These are phyloP conservation scores for Metschnikowia arizonensis DNA, from an alignment of 805 yeast genomes.

Conservation along the genomic window DNA sequence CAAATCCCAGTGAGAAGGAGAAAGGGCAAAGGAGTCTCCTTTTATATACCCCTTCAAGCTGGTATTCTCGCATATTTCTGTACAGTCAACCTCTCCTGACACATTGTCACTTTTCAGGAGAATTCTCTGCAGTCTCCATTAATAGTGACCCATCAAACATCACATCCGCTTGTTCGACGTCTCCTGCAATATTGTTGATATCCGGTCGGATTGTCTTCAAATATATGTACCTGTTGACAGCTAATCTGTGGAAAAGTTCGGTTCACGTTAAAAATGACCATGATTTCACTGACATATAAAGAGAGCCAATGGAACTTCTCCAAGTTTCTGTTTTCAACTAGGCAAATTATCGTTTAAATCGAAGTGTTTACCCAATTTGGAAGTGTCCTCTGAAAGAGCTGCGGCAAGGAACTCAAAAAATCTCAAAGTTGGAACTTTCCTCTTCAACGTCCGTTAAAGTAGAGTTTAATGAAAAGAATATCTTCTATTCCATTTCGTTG, in stretches of 20 bases:
- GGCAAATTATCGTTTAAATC: slow-evolving; percentile 53
- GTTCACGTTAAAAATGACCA: slow-evolving; percentile 47
- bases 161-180: slow-evolving; percentile 50
- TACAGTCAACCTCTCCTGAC: slow-evolving; percentile 28
- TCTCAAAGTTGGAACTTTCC: slow-evolving; percentile 36
- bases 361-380: slow-evolving; percentile 46
- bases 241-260: slow-evolving; percentile 50
- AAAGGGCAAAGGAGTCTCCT: too few relatives aligned
- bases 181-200: slow-evolving; percentile 21
- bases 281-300: slow-evolving; percentile 51
- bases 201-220: slow-evolving; percentile 38
- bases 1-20: too few relatives aligned
- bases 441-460: slow-evolving; percentile 45
- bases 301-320: slow-evolving; percentile 43
- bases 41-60: too few relatives aligned
- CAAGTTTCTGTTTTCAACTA: slow-evolving; percentile 48
- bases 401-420: slow-evolving; percentile 50
- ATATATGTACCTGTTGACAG: slow-evolving; percentile 53
- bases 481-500: slow-evolving; percentile 31
- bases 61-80: too few relatives aligned
- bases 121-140: slow-evolving; percentile 69
- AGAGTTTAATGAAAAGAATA: slow-evolving; percentile 51
- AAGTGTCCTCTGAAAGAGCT: slow-evolving; percentile 47
- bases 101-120: slow-evolving; percentile 32
- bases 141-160: slow-evolving; percentile 72